A percentile compares a stretch with the other conserved stretches of the same genome.
phyloP scores from a whole-genome alignment of 257 asterid species.

The Solanum chmielewskii region DNA sequence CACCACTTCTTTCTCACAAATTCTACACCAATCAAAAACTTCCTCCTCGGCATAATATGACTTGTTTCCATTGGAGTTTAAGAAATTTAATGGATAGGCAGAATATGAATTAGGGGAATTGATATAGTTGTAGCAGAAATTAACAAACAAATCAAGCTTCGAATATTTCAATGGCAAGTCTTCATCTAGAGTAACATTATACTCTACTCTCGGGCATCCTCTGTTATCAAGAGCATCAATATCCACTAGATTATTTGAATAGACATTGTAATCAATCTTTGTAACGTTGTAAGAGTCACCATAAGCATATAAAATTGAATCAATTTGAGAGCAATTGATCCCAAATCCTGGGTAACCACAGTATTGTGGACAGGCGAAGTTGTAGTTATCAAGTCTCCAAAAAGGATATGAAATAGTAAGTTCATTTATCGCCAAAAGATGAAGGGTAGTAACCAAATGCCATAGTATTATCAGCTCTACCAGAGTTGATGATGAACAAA shows the following conservation, averaged over 20 bases:
- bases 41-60: not conserved
- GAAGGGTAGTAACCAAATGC: not conserved
- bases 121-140: not conserved
- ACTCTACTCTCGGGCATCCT: not conserved
- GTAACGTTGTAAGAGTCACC: not conserved
- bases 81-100: not conserved
- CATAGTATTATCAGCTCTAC: not conserved
- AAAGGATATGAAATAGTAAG: not conserved
- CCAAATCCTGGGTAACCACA: not conserved
- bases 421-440: not conserved
- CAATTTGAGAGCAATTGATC: not conserved
- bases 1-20: not conserved
- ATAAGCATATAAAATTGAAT: not conserved
- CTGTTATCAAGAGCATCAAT: not conserved
- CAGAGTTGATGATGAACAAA: not conserved
- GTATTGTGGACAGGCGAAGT: not conserved
- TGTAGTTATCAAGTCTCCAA: not conserved
- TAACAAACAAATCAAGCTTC: not conserved
- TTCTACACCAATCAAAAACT: not conserved
- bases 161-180: not conserved
- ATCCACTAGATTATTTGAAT: not conserved
- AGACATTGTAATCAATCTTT: not conserved
- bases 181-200: not conserved
- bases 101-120: not conserved
- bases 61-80: not conserved